Percentiles rank a stretch among this genome's conserved stretches.
Evolutionary conservation across 495 filamentous ascomycete genomes (phyloP).

Genomic region (Massariosphaeria phaeospora): DNA sequence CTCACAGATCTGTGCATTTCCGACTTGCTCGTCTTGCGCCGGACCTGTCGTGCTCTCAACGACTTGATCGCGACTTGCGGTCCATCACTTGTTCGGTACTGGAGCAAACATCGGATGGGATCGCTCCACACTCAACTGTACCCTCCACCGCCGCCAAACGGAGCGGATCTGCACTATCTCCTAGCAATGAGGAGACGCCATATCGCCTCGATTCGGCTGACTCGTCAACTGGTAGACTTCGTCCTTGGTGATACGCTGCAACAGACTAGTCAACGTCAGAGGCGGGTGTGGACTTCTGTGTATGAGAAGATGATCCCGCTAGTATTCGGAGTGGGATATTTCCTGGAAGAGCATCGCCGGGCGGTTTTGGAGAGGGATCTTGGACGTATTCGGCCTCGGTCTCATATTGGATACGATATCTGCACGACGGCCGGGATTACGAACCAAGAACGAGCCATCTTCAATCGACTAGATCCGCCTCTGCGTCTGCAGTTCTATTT

Average conservation of each 20-base stretch:
- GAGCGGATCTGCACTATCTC: constrained; percentile 28
- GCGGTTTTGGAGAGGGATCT: constrained; percentile 27
- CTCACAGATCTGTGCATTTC: constrained; percentile 26
- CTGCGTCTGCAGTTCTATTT: constrained; percentile 27
- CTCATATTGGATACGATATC: constrained; percentile 25
- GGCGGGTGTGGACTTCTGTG: constrained; percentile 27
- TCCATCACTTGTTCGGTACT: constrained; percentile 26
- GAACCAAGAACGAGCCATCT: constrained; percentile 14
- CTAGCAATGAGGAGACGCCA: constrained; percentile 24
- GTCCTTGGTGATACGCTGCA: constrained; percentile 24
- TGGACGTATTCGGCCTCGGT: constrained; percentile 16
- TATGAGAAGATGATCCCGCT: constrained; percentile 31
- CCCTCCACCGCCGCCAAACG: constrained; percentile 22
- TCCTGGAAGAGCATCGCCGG: constrained; percentile 29
- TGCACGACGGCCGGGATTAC: constrained; percentile 25
- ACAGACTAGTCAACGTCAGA: constrained; percentile 19
- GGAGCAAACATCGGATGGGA: constrained; percentile 17
- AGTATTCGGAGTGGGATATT: constrained; percentile 27
- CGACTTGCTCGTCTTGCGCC: constrained; percentile 25
- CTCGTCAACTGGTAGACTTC: constrained; percentile 25
- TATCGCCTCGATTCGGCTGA: constrained; percentile 29
- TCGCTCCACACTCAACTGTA: constrained; percentile 24
- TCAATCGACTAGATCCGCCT: constrained; percentile 18
- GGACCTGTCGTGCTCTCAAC: constrained; percentile 19
- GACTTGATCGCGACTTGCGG: constrained; percentile 20